phyloP scores from a whole-genome alignment of 495 filamentous ascomycete species.

The Aspergillus conjunctus region DNA sequence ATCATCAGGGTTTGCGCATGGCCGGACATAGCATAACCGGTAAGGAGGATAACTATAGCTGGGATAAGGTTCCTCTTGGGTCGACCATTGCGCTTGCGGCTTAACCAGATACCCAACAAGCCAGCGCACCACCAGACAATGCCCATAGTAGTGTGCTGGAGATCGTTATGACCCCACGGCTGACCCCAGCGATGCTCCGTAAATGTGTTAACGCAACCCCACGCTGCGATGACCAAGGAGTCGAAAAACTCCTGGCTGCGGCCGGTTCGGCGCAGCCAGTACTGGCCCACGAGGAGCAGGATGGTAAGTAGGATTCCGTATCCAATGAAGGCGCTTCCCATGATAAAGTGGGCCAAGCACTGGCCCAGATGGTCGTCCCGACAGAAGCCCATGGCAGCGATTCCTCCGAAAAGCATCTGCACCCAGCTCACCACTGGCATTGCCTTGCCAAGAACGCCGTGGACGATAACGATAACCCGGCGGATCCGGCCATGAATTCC shows the following conservation, averaged over 20 bases:
- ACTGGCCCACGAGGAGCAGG: slow-evolving; percentile 82
- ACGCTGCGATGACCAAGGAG: slow-evolving; percentile 82
- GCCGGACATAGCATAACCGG: slow-evolving; percentile 91
- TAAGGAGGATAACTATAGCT: slow-evolving; percentile 84
- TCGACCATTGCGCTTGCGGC: slow-evolving; percentile 74
- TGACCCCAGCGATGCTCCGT: slow-evolving; percentile 95
- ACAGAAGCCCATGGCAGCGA: slow-evolving; percentile 92
- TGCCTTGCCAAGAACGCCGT: slow-evolving; percentile 81
- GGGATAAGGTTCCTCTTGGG: slow-evolving; percentile 93
- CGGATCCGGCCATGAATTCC: slow-evolving; percentile 81
- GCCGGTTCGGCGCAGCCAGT: slow-evolving; percentile 81
- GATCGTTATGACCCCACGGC: slow-evolving; percentile 89
- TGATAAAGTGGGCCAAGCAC: slow-evolving; percentile 96
- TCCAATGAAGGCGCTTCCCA: slow-evolving; percentile 95
- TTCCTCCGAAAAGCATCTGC: slow-evolving; percentile 96
- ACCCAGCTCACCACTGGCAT: slow-evolving; percentile 89
- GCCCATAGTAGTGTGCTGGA: slow-evolving; percentile 97
- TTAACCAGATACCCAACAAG: slow-evolving; percentile 88
- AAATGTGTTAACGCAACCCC: slow-evolving; percentile 97
- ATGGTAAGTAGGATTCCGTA: slow-evolving; percentile 90
- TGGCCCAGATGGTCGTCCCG: slow-evolving; percentile 88
- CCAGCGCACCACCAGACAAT: slow-evolving; percentile 97
- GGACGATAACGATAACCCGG: slow-evolving; percentile 66
- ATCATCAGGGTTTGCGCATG: slow-evolving; percentile 82
- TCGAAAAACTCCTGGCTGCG: slow-evolving; percentile 98